These are phyloP conservation scores for Ophiognomonia clavigignenti-juglandacearum DNA, from an alignment of 2,329 filamentous ascomycete genomes.

Conservation along the genomic window DNA sequence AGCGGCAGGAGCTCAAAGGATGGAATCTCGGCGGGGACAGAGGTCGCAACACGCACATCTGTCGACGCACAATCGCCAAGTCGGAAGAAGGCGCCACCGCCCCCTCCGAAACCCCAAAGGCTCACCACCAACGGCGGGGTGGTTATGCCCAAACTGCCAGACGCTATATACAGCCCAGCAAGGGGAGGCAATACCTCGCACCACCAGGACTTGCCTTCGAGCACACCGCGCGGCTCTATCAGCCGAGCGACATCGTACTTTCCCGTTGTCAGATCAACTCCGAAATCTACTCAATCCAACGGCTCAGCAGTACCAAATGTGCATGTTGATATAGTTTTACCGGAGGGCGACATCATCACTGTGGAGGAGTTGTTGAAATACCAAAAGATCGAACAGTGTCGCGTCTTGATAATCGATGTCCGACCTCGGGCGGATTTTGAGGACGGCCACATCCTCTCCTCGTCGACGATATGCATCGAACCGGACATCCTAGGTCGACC, in stretches of 20 bases:
- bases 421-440: conserved; percentile 77
- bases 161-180: conserved; percentile 74
- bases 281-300: conserved; percentile 15
- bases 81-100: conserved; percentile 18
- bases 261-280: conserved; percentile 10
- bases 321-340: conserved; percentile 38
- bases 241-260: conserved; percentile 51
- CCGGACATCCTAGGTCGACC: conserved; percentile 67
- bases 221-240: conserved; percentile 59
- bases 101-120: conserved; percentile 3
- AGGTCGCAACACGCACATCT: neutral
- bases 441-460: conserved; percentile 80
- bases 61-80: conserved; percentile 46
- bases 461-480: conserved; percentile 84
- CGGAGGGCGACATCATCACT: conserved; percentile 55
- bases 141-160: conserved; percentile 65
- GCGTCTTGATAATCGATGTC: conserved; percentile 81
- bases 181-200: conserved; percentile 66
- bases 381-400: conserved; percentile 53
- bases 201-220: conserved; percentile 61
- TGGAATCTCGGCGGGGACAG: neutral
- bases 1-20: neutral
- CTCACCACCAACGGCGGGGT: conserved; percentile 20
- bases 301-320: conserved; percentile 21
- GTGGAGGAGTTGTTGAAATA: conserved; percentile 68